Conservation (phyloP, 2,329 filamentous ascomycete genomes). For the Aureobasidium namibiae region DNA sequence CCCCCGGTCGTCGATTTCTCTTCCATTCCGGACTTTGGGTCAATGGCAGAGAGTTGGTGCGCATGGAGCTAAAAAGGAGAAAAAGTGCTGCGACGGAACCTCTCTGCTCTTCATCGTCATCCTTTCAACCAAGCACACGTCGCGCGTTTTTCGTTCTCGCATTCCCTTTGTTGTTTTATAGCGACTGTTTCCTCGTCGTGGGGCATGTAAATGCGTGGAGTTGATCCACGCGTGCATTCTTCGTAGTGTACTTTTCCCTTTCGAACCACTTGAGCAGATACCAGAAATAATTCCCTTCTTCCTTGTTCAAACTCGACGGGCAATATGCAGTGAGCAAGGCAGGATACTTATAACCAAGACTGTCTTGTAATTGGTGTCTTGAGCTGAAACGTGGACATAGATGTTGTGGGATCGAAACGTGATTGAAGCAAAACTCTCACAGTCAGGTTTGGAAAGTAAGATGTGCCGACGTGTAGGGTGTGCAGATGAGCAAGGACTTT, state of each 20-base stretch:
- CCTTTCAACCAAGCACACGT: background rate
- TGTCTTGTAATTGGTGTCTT: background rate
- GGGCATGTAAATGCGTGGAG: background rate
- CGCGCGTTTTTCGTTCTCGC: background rate
- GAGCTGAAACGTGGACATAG: background rate
- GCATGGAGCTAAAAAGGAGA: conserved; percentile 5
- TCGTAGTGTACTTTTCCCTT: conserved; percentile 8
- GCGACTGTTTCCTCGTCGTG: background rate
- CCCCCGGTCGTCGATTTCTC: background rate
- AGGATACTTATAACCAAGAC: background rate
- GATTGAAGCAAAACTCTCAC: background rate
- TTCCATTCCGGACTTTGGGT: background rate
- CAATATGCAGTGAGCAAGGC: background rate
- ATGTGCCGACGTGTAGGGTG: background rate
- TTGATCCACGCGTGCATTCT: background rate
- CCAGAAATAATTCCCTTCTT: conserved; percentile 3
- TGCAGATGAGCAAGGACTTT: conserved; percentile 1
- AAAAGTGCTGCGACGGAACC: background rate
- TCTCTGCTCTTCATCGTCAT: background rate
- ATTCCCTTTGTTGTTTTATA: conserved; percentile 10
- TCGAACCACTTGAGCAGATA: background rate
- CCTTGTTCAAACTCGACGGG: background rate
- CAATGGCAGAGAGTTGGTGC: background rate
- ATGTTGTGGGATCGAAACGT: background rate
- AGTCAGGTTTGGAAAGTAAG: background rate